Conservation (phyloP, 129 eudicot genomes). For the Ambrosia trifida region DNA sequence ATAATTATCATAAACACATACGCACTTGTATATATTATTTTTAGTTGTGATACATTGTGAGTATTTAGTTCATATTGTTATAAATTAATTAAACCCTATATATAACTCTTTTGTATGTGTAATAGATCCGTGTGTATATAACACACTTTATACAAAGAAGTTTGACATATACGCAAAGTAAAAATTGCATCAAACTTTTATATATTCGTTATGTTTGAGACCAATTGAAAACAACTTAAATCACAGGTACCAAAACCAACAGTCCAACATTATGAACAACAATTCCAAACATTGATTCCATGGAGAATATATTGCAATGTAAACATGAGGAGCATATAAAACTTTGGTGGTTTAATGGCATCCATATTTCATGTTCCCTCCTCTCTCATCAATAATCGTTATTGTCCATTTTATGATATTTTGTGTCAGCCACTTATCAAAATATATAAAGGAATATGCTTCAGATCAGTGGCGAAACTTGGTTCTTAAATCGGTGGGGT, state of each 20-base stretch:
- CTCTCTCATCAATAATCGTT: conserved; percentile 5
- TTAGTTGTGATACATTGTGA: too few relatives aligned
- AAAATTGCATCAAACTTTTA: not conserved
- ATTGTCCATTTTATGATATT: conserved; percentile 25
- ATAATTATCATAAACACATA: too few relatives aligned
- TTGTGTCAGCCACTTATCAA: conserved; percentile 8
- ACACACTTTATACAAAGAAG: too few relatives aligned
- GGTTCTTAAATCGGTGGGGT: too few relatives aligned
- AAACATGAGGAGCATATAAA: conserved; percentile 21
- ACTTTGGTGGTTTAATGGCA: not conserved
- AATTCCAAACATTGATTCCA: conserved; percentile 11
- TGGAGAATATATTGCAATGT: conserved; percentile 21
- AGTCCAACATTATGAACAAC: conserved; percentile 14
- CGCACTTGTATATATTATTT: too few relatives aligned
- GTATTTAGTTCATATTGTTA: too few relatives aligned
- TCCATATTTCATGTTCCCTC: conserved; percentile 14
- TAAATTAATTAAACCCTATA: too few relatives aligned
- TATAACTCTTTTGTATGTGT: too few relatives aligned
- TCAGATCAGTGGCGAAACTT: too few relatives aligned
- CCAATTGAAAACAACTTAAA: conserved; percentile 14
- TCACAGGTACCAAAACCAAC: conserved; percentile 2
- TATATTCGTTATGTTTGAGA: not conserved
- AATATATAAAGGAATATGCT: not conserved
- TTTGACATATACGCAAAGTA: too few relatives aligned
- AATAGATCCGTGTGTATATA: too few relatives aligned